Base-by-base conservation (phyloP, 768 basidiomycete species). In the Peribolospora kevripleyi region DNA sequence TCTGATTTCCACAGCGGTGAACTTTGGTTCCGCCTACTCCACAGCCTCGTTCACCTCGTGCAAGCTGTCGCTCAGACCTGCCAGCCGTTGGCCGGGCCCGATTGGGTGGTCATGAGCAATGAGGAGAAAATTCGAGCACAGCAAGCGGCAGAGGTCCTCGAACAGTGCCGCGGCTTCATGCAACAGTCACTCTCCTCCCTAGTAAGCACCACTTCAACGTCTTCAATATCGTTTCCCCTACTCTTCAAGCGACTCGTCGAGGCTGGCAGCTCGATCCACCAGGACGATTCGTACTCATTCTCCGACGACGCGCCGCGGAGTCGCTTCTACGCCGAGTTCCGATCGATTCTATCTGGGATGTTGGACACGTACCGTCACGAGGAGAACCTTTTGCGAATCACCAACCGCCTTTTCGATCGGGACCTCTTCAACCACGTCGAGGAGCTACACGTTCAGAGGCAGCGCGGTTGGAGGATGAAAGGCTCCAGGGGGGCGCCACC, bases 161-260 rank as follows among this genome's bases (percentile, higher is more conserved):
- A 73, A 3, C 67, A 72, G 8, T 68, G 93, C 50, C 80, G 85
- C 45, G 67, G 75, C 1, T 75, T 87, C 7, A 79, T 93, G 7
- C 87, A 90, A 64, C 75, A 76, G 52, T 87, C 85, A 0, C 85
- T 97, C 61, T 72, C 77, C 0, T 75, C 81, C 37, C 74, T 98
- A 50, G 79, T 95, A 14, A 80, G 85, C n/a, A 76, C 81, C 50
- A 80, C 81, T 49, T 80, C 85, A 0, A 77, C 81, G 0, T 76
- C 75, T 11, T 74, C 78, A 0, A 74, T 93, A 4, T 91, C 88
- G 0, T 91, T 98, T 65, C 90, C 93, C 36, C 76, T 77, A 14
- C 71, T 98, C 7, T 91, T 98, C 75, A 87, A 84, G 61, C 78
- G 87, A 5, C 75, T 97, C 4, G 84, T 95, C 46, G 80, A 86